Conservation (phyloP, 1,284 basidiomycete species). For the Sporisorium sorghi region DNA sequence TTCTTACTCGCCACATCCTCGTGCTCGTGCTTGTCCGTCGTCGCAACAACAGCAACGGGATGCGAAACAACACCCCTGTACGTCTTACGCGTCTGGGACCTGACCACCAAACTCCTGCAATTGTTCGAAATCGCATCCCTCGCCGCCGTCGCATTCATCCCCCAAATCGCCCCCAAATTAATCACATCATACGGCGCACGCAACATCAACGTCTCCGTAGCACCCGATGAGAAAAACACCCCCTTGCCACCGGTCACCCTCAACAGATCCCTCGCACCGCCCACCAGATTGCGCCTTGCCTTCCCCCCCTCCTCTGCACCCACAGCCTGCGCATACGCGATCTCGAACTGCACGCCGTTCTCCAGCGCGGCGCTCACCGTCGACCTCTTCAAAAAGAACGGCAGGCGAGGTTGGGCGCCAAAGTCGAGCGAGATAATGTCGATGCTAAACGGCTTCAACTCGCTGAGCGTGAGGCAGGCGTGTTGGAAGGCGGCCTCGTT, state of each 20-base stretch:
- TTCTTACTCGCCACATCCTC: slow-evolving; percentile 11
- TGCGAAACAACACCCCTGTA: slow-evolving; percentile 55
- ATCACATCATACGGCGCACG: slow-evolving; percentile 65
- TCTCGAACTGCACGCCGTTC: slow-evolving; percentile 85
- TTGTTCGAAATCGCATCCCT: slow-evolving; percentile 57
- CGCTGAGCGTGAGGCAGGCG: slow-evolving; percentile 83
- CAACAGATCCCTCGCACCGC: slow-evolving; percentile 60
- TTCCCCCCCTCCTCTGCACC: slow-evolving; percentile 28
- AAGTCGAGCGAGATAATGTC: slow-evolving; percentile 85
- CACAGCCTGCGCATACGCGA: slow-evolving; percentile 73
- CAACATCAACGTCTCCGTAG: slow-evolving; percentile 49
- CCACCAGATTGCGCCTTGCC: slow-evolving; percentile 61
- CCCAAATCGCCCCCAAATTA: slow-evolving; percentile 63
- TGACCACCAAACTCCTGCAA: slow-evolving; percentile 50
- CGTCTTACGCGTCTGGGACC: slow-evolving; percentile 59
- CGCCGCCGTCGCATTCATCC: slow-evolving; percentile 55
- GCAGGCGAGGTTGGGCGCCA: slow-evolving; percentile 78
- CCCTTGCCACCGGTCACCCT: slow-evolving; percentile 66
- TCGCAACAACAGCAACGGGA: slow-evolving; percentile 19
- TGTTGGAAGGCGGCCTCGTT: slow-evolving; percentile 79
- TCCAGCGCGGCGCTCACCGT: slow-evolving; percentile 82
- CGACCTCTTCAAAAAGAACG: slow-evolving; percentile 84
- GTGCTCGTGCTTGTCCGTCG: not conserved
- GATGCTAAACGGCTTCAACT: slow-evolving; percentile 80
- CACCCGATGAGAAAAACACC: slow-evolving; percentile 62